Percentiles rank a stretch among this genome's conserved stretches.
These are phyloP conservation scores for Pulicaria dysenterica DNA, from an alignment of 129 eudicot genomes.

Conservation along the genomic window DNA sequence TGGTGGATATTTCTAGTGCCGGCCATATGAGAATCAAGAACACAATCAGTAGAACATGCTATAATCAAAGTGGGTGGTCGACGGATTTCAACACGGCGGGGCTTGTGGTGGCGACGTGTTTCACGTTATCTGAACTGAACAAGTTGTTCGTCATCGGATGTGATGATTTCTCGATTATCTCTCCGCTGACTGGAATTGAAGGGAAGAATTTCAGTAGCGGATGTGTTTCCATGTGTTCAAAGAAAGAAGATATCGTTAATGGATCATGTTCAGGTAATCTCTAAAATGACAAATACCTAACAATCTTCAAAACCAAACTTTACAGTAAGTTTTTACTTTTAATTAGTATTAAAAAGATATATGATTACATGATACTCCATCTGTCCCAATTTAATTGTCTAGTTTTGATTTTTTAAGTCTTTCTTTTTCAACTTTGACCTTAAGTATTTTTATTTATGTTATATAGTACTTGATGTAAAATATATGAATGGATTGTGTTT, in stretches of 20 bases:
- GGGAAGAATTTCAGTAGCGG: slow-evolving; percentile 37
- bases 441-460: too few relatives aligned
- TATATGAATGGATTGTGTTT: too few relatives aligned
- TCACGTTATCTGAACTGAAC: slow-evolving; percentile 30
- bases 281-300: too few relatives aligned
- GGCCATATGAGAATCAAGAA: slow-evolving; percentile 24
- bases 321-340: too few relatives aligned
- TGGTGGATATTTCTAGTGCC: slow-evolving; percentile 18
- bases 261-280: slow-evolving; percentile 40
- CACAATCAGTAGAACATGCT: slow-evolving; percentile 16
- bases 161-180: slow-evolving; percentile 35
- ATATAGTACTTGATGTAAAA: too few relatives aligned
- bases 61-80: background rate
- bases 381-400: too few relatives aligned
- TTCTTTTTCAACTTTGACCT: too few relatives aligned
- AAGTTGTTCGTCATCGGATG: slow-evolving; percentile 46
- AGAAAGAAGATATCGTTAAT: slow-evolving; percentile 22
- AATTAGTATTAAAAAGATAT: too few relatives aligned
- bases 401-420: too few relatives aligned
- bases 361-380: too few relatives aligned
- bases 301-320: too few relatives aligned
- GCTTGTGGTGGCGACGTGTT: background rate
- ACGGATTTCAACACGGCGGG: background rate
- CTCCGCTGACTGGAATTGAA: background rate
- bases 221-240: slow-evolving; percentile 44